These are phyloP conservation scores for Suhomyces kilbournensis DNA, from an alignment of 805 yeast genomes.

Conservation along the genomic window DNA sequence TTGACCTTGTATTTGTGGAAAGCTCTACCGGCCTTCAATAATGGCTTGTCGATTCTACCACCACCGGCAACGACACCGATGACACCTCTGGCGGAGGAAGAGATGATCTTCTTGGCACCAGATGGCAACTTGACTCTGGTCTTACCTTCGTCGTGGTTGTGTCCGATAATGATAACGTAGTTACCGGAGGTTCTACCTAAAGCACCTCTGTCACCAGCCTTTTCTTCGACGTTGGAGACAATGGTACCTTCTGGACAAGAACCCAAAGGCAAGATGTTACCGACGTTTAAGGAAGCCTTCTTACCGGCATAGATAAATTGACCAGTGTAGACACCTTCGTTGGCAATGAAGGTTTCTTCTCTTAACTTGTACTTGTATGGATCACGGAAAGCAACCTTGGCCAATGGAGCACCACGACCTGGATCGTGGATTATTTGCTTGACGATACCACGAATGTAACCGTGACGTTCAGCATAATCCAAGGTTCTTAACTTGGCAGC, in stretches of 20 bases:
- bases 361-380: slow-evolving; percentile 98
- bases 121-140: slow-evolving; percentile 99
- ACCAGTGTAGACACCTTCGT: slow-evolving; percentile 99
- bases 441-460: slow-evolving; percentile 99
- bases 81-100: slow-evolving; percentile 98
- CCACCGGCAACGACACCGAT: slow-evolving; percentile 99
- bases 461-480: slow-evolving; percentile 99
- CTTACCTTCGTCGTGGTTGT: slow-evolving; percentile 98
- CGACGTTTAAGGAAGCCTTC: slow-evolving; percentile 94
- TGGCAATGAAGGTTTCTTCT: slow-evolving; percentile 98
- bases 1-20: slow-evolving; percentile 99
- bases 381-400: slow-evolving; percentile 98
- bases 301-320: slow-evolving; percentile 99
- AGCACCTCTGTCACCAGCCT: slow-evolving; percentile 99
- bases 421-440: slow-evolving; percentile 99
- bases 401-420: slow-evolving; percentile 99
- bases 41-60: slow-evolving; percentile 99
- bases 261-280: slow-evolving; percentile 96
- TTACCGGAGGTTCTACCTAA: slow-evolving; percentile 99
- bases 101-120: slow-evolving; percentile 95
- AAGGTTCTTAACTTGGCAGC: slow-evolving; percentile 99
- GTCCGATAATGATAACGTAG: slow-evolving; percentile 98
- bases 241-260: slow-evolving; percentile 99
- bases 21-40: slow-evolving; percentile 99
- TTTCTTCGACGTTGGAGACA: slow-evolving; percentile 96